phyloP scores from a whole-genome alignment of 2,329 filamentous ascomycete genomes.

The Ascochyta lentis region DNA sequence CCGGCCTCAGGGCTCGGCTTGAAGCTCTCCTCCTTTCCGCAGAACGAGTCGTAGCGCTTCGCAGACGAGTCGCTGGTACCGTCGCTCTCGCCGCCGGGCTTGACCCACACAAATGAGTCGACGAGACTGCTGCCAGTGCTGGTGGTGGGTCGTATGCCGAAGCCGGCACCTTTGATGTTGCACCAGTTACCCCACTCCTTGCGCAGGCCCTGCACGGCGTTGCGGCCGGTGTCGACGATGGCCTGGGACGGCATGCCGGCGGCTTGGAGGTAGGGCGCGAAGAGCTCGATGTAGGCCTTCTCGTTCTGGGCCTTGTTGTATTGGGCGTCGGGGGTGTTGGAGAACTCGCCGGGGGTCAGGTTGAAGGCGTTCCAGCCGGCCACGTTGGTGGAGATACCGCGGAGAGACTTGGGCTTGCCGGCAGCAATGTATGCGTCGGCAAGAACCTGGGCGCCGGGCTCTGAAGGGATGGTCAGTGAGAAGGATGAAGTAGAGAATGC shows the following conservation, averaged over 20 bases:
- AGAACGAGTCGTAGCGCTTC: slow-evolving; percentile 62
- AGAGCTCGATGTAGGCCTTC: slow-evolving; percentile 59
- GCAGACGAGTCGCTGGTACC: slow-evolving; percentile 55
- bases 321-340: slow-evolving; percentile 42
- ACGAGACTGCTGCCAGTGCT: slow-evolving; percentile 64
- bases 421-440: slow-evolving; percentile 57
- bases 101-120: slow-evolving; percentile 75
- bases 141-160: slow-evolving; percentile 65
- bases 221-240: slow-evolving; percentile 65
- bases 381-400: slow-evolving; percentile 64
- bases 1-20: slow-evolving; percentile 74
- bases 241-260: slow-evolving; percentile 62
- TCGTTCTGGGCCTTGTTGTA: slow-evolving; percentile 59
- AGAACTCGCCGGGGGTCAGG: slow-evolving; percentile 51
- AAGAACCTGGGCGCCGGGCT: slow-evolving; percentile 60
- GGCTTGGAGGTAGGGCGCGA: slow-evolving; percentile 57
- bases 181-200: slow-evolving; percentile 69
- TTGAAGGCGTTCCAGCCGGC: slow-evolving; percentile 65
- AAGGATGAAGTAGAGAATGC: background rate
- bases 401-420: slow-evolving; percentile 56
- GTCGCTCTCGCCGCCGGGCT: slow-evolving; percentile 67
- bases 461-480: slow-evolving; percentile 25
- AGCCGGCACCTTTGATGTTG: slow-evolving; percentile 69
- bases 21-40: slow-evolving; percentile 62
- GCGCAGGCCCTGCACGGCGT: slow-evolving; percentile 58